Evolutionary conservation across 2,329 filamentous ascomycete species (phyloP).

Genomic region (Torrubiellomyces zombiae): DNA sequence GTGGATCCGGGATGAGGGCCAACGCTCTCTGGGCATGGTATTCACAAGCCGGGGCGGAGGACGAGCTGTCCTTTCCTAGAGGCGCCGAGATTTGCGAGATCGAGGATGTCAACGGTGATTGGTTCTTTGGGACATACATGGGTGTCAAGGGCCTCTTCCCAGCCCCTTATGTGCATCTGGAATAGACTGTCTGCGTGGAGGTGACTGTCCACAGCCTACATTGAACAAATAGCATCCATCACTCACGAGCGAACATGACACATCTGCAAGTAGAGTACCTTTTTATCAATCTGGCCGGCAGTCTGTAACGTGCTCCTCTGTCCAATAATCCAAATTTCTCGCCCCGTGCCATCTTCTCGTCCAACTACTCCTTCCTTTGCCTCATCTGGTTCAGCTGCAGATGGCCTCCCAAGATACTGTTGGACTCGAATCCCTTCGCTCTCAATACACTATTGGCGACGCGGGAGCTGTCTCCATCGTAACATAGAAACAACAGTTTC

Average conservation of each 20-base stretch:
- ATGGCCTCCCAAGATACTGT: slow-evolving; percentile 27
- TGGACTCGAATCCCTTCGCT: slow-evolving; percentile 29
- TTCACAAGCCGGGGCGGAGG: slow-evolving; percentile 42
- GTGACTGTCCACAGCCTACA: too few relatives aligned
- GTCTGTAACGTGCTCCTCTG: slow-evolving; percentile 1
- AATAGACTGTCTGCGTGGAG: too few relatives aligned
- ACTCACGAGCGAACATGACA: too few relatives aligned
- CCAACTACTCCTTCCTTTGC: neutral
- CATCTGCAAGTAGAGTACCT: too few relatives aligned
- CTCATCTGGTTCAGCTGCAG: slow-evolving; percentile 4
- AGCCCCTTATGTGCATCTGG: slow-evolving; percentile 50
- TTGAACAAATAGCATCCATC: too few relatives aligned
- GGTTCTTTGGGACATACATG: slow-evolving; percentile 78
- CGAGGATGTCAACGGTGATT: slow-evolving; percentile 79
- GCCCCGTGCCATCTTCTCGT: neutral
- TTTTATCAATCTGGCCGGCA: too few relatives aligned
- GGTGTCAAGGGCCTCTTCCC: slow-evolving; percentile 68
- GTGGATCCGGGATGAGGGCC: slow-evolving; percentile 49
- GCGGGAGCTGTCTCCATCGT: slow-evolving; percentile 35
- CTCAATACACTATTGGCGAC: slow-evolving; percentile 36
- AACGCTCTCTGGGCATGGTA: slow-evolving; percentile 65
- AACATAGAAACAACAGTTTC: slow-evolving; percentile 30
- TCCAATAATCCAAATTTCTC: neutral
- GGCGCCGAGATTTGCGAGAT: slow-evolving; percentile 71
- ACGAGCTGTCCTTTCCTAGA: slow-evolving; percentile 73